Percentiles rank a stretch among this genome's conserved stretches.
These are phyloP conservation scores for Hypholoma sublateritium DNA, from an alignment of 768 basidiomycete species.

Conservation along the genomic window DNA sequence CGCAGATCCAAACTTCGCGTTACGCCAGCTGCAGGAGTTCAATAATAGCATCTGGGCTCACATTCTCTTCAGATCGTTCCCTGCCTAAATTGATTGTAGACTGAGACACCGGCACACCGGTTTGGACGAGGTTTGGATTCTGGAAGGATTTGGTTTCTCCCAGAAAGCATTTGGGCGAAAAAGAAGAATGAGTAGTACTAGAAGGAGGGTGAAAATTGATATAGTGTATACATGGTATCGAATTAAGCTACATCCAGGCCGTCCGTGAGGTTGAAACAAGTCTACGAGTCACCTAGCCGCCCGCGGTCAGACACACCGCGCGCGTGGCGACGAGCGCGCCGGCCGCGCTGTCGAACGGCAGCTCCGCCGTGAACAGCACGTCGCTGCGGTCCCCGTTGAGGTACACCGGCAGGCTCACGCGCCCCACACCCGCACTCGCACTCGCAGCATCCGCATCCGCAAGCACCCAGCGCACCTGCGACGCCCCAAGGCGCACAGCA, in stretches of 20 bases:
- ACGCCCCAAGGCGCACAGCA: conserved; percentile 73
- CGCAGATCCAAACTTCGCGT: too few relatives aligned
- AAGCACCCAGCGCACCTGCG: conserved; percentile 88
- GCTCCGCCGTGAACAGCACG: conserved; percentile 85
- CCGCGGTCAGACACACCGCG: conserved; percentile 88
- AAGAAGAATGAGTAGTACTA: too few relatives aligned
- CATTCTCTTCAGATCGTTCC: too few relatives aligned
- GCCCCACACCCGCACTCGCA: conserved; percentile 21
- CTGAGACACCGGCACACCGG: too few relatives aligned
- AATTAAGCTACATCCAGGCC: conserved; percentile 18
- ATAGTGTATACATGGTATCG: conserved; percentile 13
- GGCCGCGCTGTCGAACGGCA: conserved; percentile 72
- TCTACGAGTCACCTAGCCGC: conserved; percentile 40
- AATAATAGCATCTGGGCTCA: too few relatives aligned
- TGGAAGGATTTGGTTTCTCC: too few relatives aligned
- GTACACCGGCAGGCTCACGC: conserved; percentile 89
- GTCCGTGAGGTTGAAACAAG: conserved; percentile 9
- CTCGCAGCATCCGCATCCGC: conserved; percentile 34
- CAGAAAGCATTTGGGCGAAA: too few relatives aligned
- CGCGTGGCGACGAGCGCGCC: conserved; percentile 78
- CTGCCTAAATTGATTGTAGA: too few relatives aligned
- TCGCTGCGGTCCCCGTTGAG: conserved; percentile 88
- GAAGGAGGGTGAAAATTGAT: conserved; percentile 7
- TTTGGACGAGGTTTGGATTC: too few relatives aligned
- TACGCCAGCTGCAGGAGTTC: too few relatives aligned